Percentiles rank a stretch among this genome's conserved stretches.
phyloP scores from a whole-genome alignment of 179 eudicot genomes.

The Actinidia arguta region DNA sequence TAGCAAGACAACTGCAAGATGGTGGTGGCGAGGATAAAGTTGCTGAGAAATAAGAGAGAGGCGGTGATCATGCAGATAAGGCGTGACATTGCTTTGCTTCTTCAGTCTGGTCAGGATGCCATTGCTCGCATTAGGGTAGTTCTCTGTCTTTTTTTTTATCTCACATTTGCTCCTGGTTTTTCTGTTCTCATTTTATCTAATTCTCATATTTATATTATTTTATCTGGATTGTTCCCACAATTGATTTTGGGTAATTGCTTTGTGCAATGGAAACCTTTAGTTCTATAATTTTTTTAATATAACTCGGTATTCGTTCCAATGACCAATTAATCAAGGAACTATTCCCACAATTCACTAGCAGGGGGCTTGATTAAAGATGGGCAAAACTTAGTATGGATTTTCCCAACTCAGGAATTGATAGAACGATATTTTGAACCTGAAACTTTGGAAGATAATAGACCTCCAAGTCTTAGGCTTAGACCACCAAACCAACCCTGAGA shows the following conservation, averaged over 20 bases:
- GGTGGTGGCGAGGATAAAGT: slow-evolving; percentile 86
- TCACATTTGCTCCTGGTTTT: background rate
- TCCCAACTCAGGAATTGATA: no score
- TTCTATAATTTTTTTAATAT: background rate
- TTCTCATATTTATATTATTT: background rate
- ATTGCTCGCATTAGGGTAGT: slow-evolving; percentile 93
- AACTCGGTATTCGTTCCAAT: no score
- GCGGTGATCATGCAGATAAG: slow-evolving; percentile 78
- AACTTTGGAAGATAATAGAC: no score
- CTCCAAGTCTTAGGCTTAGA: no score
- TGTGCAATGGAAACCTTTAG: no score
- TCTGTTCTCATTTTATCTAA: background rate
- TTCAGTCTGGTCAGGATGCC: slow-evolving; percentile 82
- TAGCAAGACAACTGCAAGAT: slow-evolving; percentile 42
- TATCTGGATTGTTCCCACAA: no score
- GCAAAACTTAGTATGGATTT: no score
- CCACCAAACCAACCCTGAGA: no score
- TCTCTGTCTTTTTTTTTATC: background rate
- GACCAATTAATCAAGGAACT: no score
- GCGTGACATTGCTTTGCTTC: slow-evolving; percentile 88
- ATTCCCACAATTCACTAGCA: no score
- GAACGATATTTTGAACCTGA: no score
- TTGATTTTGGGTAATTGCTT: slow-evolving; percentile 2
- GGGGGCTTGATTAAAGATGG: no score
- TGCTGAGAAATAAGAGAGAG: slow-evolving; percentile 87